These are phyloP conservation scores for Serendipita vermifera DNA, from an alignment of 768 basidiomycete genomes.

Conservation along the genomic window DNA sequence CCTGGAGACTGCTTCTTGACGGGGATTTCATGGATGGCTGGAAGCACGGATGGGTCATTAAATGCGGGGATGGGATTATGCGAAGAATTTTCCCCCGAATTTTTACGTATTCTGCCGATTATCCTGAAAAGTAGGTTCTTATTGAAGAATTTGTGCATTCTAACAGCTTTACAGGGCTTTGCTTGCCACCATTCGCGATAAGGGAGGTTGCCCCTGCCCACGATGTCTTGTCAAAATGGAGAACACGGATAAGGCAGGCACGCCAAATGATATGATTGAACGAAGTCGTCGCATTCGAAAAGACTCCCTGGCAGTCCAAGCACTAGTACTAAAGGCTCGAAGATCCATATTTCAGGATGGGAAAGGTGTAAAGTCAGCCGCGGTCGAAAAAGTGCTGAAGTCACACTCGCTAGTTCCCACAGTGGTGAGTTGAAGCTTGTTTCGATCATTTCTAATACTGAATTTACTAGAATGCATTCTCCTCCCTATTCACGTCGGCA, in stretches of 20 bases:
- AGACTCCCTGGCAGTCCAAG: neutral
- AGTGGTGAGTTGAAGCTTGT: neutral
- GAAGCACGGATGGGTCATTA: constrained; percentile 12
- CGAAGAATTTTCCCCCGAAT: constrained; percentile 20
- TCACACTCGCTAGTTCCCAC: constrained; percentile 9
- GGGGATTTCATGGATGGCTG: constrained; percentile 12
- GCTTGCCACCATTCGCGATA: constrained; percentile 21
- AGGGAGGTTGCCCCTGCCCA: constrained; percentile 25
- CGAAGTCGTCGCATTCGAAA: neutral
- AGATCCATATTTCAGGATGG: constrained; percentile 11
- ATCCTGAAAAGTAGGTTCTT: constrained; percentile 27
- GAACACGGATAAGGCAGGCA: constrained; percentile 11
- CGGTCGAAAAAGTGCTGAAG: constrained; percentile 10
- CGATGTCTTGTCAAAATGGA: constrained; percentile 18
- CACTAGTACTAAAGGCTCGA: neutral
- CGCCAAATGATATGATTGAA: neutral
- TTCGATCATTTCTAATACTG: neutral
- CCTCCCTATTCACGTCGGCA: constrained; percentile 13
- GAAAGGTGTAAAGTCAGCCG: neutral
- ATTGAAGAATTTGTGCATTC: neutral
- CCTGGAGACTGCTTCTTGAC: constrained; percentile 12
- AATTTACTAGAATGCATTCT: constrained; percentile 26
- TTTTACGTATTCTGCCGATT: constrained; percentile 27
- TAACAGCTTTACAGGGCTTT: constrained; percentile 17
- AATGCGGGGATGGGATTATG: constrained; percentile 9